A percentile compares a stretch with the other conserved stretches of the same genome.
These are phyloP conservation scores for Calocybe cyanea DNA, from an alignment of 768 basidiomycete species.

Conservation along the genomic window DNA sequence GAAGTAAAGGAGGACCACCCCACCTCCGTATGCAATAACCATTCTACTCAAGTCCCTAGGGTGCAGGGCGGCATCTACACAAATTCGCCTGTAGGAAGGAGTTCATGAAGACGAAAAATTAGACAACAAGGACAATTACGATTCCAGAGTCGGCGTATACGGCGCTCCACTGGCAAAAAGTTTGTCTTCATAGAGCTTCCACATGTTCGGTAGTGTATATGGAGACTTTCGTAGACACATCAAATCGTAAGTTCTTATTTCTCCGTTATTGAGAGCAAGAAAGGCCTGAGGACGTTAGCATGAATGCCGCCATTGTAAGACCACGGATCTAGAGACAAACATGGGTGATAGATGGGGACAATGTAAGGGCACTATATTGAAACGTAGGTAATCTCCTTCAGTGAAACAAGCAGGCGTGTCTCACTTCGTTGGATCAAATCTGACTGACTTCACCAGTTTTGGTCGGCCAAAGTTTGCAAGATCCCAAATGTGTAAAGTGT, in stretches of 20 bases:
- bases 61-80: slow-evolving; percentile 62
- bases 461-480: slow-evolving; percentile 49
- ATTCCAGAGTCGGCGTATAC: slow-evolving; percentile 25
- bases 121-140: slow-evolving; percentile 24
- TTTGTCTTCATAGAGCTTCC: slow-evolving; percentile 68
- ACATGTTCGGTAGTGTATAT: slow-evolving; percentile 71
- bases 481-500: slow-evolving; percentile 60
- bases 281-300: slow-evolving; percentile 35
- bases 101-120: neutral
- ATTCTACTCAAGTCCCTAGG: slow-evolving; percentile 70
- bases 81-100: slow-evolving; percentile 34
- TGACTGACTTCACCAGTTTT: slow-evolving; percentile 44
- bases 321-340: slow-evolving; percentile 33
- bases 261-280: slow-evolving; percentile 45
- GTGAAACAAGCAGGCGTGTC: slow-evolving; percentile 14
- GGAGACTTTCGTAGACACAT: slow-evolving; percentile 60
- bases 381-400: neutral
- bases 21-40: slow-evolving; percentile 77
- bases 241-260: slow-evolving; percentile 76
- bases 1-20: neutral
- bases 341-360: slow-evolving; percentile 72
- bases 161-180: slow-evolving; percentile 36
- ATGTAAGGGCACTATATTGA: slow-evolving; percentile 46
- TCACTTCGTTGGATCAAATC: slow-evolving; percentile 48
- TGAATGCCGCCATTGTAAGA: slow-evolving; percentile 12